Conservation (phyloP, 352 stramenopile species). For the Plasmopara halstedii region DNA sequence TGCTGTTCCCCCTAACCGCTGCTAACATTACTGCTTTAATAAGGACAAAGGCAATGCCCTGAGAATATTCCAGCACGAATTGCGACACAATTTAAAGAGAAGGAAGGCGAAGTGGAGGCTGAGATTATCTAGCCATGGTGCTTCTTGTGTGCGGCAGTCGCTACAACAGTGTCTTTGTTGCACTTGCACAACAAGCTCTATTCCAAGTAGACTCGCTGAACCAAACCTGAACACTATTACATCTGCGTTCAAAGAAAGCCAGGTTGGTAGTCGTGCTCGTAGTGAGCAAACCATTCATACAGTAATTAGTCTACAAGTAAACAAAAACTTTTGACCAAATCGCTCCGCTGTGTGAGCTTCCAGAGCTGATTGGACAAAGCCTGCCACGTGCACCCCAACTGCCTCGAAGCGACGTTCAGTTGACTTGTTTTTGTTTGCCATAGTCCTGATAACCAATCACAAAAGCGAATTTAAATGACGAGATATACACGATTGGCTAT, state of each 20-base stretch:
- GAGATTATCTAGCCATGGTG: neutral
- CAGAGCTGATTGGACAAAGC: conserved; percentile 15
- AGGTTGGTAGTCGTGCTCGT: neutral
- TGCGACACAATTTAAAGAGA: neutral
- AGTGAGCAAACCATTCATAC: conserved; percentile 16
- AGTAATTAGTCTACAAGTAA: neutral
- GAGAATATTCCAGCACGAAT: conserved; percentile 1
- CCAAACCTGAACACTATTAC: neutral
- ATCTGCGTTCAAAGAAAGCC: neutral
- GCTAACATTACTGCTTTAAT: conserved; percentile 3
- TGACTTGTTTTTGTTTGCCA: neutral
- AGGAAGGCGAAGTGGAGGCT: neutral
- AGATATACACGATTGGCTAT: too few species aligned
- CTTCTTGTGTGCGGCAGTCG: neutral
- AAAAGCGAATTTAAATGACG: too few species aligned
- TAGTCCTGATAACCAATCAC: too few species aligned
- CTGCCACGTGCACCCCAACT: conserved; percentile 25
- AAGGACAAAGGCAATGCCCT: neutral
- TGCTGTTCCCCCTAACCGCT: conserved; percentile 9
- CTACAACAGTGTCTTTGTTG: too few species aligned
- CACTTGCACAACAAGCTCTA: neutral
- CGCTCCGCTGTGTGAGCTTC: neutral
- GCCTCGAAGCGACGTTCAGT: conserved; percentile 5
- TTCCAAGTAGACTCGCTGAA: neutral
- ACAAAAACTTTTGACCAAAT: neutral